Base-by-base conservation (phyloP, 139 green algal species). In the Chlamydomonas sphaeroides region DNA sequence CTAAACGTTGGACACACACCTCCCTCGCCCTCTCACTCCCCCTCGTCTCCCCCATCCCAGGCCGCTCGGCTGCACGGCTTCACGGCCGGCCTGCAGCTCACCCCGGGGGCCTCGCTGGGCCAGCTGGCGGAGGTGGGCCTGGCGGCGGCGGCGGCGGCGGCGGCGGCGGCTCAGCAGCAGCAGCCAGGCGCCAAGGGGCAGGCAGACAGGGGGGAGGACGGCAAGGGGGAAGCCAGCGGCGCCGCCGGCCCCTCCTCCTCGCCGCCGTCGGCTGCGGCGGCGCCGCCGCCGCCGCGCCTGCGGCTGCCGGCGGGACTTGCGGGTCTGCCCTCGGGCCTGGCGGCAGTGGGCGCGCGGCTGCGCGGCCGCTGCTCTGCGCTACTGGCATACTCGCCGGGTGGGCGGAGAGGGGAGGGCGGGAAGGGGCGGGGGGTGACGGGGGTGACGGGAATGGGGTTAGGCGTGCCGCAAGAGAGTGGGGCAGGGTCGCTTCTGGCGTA, bases 71-170 rank as follows among this genome's bases (percentile, higher is more conserved):
- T 70, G 0, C 18, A 25, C 59, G 39, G 41, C 59, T 25, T 69
- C 17, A 80, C 73, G 17, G 53, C 84, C 30, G 83, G 83, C 4
- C 25, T 74, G 25, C 74, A 87, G 45, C 36, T 87, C 66, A 45
- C 56, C 20, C 74, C 74, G 7, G 53, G 30, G 23, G 38, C 82
- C 48, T 41, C 81, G 33, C 28, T 86, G 35, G 30, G 70, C 38
- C 48, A 65, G 6, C 28, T 49, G 42, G 18, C 53, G n/a, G 18
- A 42, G 33, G 38, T 26, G 17, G 51, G 30, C 7, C 49, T 56
- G 49, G 49, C 49, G 49, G 49, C 49, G 49, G 18, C 25, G 49
- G n/a, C n/a, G n/a, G n/a, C n/a, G 7, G 15, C 25, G n/a, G 5
- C 68, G n/a, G 49, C 49, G 49, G 18, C 49, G 49, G 18, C 56